Evolutionary conservation across 2,329 filamentous ascomycete species (phyloP).

Genomic region (Aureobasidium sp.): DNA sequence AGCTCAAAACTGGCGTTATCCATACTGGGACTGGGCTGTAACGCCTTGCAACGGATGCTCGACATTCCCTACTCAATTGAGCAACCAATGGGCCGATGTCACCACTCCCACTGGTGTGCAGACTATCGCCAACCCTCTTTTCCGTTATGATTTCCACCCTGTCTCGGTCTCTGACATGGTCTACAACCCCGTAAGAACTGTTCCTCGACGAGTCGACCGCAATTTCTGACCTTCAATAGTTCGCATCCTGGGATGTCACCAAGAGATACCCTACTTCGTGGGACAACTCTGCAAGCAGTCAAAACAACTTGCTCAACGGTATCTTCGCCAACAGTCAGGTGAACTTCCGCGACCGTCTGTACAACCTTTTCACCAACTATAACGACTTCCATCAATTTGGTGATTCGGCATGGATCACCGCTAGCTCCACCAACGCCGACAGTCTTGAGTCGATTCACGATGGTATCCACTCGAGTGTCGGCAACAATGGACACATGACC

Average conservation of each 20-base stretch:
- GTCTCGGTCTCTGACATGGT: conserved; percentile 51
- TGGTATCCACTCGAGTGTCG: conserved; percentile 45
- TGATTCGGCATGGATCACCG: conserved; percentile 53
- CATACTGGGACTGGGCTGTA: conserved; percentile 43
- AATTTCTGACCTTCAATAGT: conserved; percentile 30
- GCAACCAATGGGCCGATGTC: conserved; percentile 29
- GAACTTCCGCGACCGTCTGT: conserved; percentile 53
- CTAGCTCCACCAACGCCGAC: conserved; percentile 43
- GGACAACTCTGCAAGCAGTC: conserved; percentile 42
- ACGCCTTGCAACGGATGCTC: conserved; percentile 25
- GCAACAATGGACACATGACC: conserved; percentile 57
- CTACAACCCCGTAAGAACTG: conserved; percentile 47
- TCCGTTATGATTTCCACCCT: conserved; percentile 35
- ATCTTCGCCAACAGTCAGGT: conserved; percentile 45
- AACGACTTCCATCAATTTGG: conserved; percentile 61
- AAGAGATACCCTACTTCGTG: conserved; percentile 46
- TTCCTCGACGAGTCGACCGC: not conserved
- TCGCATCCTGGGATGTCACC: conserved; percentile 52
- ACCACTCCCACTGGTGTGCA: conserved; percentile 24
- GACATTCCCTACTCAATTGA: conserved; percentile 32
- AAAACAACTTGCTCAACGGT: conserved; percentile 48
- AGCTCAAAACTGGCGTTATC: conserved; percentile 33
- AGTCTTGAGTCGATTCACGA: conserved; percentile 46
- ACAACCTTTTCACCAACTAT: conserved; percentile 60
- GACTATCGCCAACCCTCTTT: conserved; percentile 27